Evolutionary conservation across 2,329 filamentous ascomycete genomes (phyloP), one percentile per base, ranked within the genome.

Genomic region (Penicillium verrucosum): DNA sequence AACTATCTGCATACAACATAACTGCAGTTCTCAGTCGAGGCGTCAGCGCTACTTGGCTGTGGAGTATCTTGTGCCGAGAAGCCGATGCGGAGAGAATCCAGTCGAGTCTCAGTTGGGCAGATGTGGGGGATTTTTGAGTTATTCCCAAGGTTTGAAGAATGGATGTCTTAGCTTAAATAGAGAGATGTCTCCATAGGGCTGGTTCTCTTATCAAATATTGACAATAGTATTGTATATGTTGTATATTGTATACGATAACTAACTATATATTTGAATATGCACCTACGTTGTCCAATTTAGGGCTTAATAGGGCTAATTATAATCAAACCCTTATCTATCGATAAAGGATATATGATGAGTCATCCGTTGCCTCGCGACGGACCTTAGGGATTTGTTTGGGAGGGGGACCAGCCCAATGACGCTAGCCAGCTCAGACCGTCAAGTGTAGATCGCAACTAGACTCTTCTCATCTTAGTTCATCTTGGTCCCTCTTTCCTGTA

Each of bases 361-460:
- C 58, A 63, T 45, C 37, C 55, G 63, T 66, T 64, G 60, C 64
- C 63, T 54, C 54, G 54, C 61, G 65, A 65, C 58, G 64, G 44
- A 11, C 27, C 41, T 23, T 8, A 18, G 29, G 40, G 60, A 57
- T 63, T 68, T 68, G 65, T 69, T 68, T 66, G 57, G 58, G 56
- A 48, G 14, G 48, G 45, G 38, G 25, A 30, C 18, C 40, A 52
- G 21, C 51, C 23, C 51, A 54, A 54, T 54, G 51, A 54, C 54
- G 54, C 54, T 52, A 56, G 49, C 54, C 54, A 56, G 21, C 54
- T 56, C 54, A 56, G 54, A 56, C 47, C 47, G 53, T 51, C 47
- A 51, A 36, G 36, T 43, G 50, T 56, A 56, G 54, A 56, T 56
- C 54, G 53, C 25, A 50, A 38, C 54, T 56, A 56, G 36, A 25